phyloP scores from a whole-genome alignment of 2,329 filamentous ascomycete genomes.

The Colletotrichum caudatum region DNA sequence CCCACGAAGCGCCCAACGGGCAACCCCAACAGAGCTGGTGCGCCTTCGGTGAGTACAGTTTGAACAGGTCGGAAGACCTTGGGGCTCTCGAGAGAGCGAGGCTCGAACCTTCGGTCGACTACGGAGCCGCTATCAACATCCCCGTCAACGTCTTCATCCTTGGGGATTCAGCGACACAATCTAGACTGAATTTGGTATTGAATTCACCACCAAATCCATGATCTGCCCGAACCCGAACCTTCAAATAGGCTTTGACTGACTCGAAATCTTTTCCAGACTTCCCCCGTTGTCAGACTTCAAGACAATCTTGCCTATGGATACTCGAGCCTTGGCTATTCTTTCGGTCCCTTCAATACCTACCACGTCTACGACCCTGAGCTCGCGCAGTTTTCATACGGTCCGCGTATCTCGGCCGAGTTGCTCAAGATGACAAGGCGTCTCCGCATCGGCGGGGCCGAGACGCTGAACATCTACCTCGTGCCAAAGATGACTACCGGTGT shows the following conservation, averaged over 20 bases:
- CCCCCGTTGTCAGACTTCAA: not conserved
- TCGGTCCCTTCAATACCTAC: slow-evolving; percentile 5
- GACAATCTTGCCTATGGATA: slow-evolving; percentile 1
- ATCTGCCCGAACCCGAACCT: too few relatives aligned
- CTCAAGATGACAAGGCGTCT: not conserved
- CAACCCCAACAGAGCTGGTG: not conserved
- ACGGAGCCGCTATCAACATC: not conserved
- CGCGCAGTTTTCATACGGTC: not conserved
- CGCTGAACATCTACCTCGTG: slow-evolving; percentile 17
- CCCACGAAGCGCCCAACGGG: too few relatives aligned
- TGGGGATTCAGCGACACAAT: not conserved
- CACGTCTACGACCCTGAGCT: not conserved
- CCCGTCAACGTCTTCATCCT: slow-evolving; percentile 14
- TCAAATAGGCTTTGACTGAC: not conserved
- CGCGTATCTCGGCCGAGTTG: not conserved
- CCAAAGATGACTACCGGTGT: not conserved
- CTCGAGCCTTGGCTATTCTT: not conserved
- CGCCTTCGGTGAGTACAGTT: not conserved
- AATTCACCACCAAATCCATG: not conserved
- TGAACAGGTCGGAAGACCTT: not conserved
- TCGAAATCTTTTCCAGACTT: not conserved
- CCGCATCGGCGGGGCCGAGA: slow-evolving; percentile 7
- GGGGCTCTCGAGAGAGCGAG: not conserved
- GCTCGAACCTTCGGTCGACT: not conserved
- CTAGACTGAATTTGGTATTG: not conserved